Evolutionary conservation across 1,139 yeast genomes (phyloP).

Genomic region (Taphrina wiesneri): DNA sequence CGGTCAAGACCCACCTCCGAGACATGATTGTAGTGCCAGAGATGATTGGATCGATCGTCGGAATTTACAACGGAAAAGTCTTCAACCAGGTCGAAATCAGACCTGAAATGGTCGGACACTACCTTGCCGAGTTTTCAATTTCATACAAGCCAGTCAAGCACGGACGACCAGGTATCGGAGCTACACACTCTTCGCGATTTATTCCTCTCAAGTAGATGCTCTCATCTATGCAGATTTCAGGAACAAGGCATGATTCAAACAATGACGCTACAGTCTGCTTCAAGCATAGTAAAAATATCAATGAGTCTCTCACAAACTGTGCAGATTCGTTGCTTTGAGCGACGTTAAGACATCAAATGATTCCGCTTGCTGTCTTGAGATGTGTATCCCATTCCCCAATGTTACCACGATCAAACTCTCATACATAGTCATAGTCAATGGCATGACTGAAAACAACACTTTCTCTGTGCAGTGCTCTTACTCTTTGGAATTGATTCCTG

Average conservation of each 20-base stretch:
- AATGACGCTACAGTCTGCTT: background rate
- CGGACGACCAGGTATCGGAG: constrained; percentile 93
- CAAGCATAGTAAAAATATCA: constrained; percentile 1
- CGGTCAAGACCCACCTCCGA: constrained; percentile 99
- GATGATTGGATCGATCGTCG: constrained; percentile 98
- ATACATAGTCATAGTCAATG: background rate
- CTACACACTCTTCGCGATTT: constrained; percentile 80
- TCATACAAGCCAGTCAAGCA: constrained; percentile 99
- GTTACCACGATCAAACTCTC: no score
- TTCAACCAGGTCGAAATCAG: constrained; percentile 98
- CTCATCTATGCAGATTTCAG: background rate
- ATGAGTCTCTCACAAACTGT: constrained; percentile 28
- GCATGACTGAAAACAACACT: background rate
- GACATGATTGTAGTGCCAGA: constrained; percentile 99
- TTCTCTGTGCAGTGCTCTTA: background rate
- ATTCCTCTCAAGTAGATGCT: constrained; percentile 59
- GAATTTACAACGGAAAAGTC: constrained; percentile 99
- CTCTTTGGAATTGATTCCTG: background rate
- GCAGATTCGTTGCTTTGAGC: constrained; percentile 24
- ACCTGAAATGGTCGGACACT: constrained; percentile 99
- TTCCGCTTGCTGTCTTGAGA: no score
- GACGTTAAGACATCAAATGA: constrained; percentile 22
- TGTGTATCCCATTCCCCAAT: no score
- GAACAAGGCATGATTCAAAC: background rate
- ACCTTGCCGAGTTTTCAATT: constrained; percentile 99